phyloP scores from a whole-genome alignment of 164 flowering plant genomes.

The Chimonanthus salicifolius region DNA sequence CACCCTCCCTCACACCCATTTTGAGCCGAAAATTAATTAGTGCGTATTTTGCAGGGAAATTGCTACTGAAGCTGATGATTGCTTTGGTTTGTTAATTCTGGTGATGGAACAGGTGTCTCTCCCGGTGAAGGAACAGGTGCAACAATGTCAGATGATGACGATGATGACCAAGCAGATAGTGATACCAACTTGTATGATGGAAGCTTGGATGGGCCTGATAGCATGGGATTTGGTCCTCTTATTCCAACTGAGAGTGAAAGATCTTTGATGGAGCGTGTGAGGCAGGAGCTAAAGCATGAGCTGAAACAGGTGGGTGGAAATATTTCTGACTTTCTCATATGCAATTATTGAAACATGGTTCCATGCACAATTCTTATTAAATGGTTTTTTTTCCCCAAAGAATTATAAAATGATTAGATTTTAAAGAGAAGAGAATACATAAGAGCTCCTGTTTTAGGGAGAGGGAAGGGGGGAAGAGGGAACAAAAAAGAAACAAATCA shows the following conservation, averaged over 20 bases:
- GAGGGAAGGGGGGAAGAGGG: no score
- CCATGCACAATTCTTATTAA: no score
- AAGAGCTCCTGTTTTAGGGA: no score
- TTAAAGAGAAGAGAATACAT: no score
- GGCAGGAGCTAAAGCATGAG: conserved; percentile 78
- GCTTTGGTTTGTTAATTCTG: background rate
- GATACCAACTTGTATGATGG: conserved; percentile 66
- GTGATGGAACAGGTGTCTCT: conserved; percentile 50
- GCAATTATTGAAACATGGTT: no score
- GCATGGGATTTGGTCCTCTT: conserved; percentile 80
- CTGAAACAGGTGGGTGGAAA: conserved; percentile 52
- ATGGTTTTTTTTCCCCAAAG: no score
- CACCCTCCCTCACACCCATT: no score
- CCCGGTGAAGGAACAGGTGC: conserved; percentile 88
- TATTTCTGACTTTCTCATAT: background rate
- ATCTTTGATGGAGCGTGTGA: conserved; percentile 81
- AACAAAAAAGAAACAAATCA: no score
- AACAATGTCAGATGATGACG: conserved; percentile 92
- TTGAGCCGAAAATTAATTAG: no score
- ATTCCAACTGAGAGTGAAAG: conserved; percentile 74
- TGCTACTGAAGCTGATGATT: background rate
- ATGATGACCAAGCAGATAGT: conserved; percentile 67
- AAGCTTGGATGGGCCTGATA: conserved; percentile 55
- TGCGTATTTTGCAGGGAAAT: no score
- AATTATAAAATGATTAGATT: no score